phyloP scores from a whole-genome alignment of 257 asterid genomes.

The Jacaranda mimosifolia region DNA sequence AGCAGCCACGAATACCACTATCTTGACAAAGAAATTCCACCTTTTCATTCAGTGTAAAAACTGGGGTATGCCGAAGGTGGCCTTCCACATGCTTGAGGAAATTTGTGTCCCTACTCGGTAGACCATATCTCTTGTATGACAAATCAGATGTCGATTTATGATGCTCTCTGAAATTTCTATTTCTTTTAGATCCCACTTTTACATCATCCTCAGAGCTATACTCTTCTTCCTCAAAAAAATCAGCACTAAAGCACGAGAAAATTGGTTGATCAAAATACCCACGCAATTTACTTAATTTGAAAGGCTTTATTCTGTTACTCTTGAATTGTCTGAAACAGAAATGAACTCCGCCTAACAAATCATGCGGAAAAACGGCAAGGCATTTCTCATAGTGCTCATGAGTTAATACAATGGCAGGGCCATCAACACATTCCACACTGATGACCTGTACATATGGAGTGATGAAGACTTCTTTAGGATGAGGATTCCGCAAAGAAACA shows the following conservation, averaged over 20 bases:
- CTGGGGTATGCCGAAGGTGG: conserved; percentile 42
- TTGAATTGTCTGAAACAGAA: conserved; percentile 90
- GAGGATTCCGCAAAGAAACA: conserved; percentile 66
- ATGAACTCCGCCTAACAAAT: conserved; percentile 74
- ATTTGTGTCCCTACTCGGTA: conserved; percentile 47
- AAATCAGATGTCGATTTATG: conserved; percentile 54
- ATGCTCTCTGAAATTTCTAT: conserved; percentile 61
- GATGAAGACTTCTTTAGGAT: conserved; percentile 92
- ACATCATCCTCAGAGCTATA: conserved; percentile 74
- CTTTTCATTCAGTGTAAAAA: conserved; percentile 62
- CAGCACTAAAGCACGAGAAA: conserved; percentile 92
- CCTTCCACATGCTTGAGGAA: conserved; percentile 58
- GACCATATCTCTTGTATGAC: conserved; percentile 55
- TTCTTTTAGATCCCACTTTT: conserved; percentile 79
- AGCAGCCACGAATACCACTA: conserved; percentile 98
- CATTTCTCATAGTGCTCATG: conserved; percentile 91
- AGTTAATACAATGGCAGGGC: conserved; percentile 89
- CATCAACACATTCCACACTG: conserved; percentile 97
- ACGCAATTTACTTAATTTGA: conserved; percentile 77
- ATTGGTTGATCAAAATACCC: conserved; percentile 87
- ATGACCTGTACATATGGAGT: conserved; percentile 91
- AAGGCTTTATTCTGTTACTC: conserved; percentile 80
- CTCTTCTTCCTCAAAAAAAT: conserved; percentile 90
- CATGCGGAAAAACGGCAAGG: conserved; percentile 75
- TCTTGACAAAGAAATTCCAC: conserved; percentile 91